These are phyloP conservation scores for Trichoderma aggressivum DNA, from an alignment of 2,329 filamentous ascomycete species.

Conservation along the genomic window DNA sequence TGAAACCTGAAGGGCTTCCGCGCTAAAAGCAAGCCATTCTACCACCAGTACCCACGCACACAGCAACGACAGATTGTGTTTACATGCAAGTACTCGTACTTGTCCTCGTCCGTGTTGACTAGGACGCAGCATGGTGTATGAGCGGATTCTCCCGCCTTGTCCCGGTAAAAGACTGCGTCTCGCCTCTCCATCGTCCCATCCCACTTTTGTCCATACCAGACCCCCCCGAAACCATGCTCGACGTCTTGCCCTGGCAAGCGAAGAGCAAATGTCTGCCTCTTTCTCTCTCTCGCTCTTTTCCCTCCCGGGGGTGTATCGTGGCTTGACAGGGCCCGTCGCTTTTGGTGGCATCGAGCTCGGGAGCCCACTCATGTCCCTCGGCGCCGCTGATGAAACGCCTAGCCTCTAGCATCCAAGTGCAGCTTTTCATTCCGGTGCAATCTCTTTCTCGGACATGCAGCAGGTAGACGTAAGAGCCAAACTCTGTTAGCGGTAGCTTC, in stretches of 20 bases:
- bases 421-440: neutral
- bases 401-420: neutral
- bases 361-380: constrained; percentile 1
- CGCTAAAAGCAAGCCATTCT: constrained; percentile 3
- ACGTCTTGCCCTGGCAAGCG: neutral
- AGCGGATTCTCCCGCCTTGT: neutral
- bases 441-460: constrained; percentile 4
- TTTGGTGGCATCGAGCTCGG: neutral
- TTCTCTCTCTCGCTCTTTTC: neutral
- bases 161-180: neutral
- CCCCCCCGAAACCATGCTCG: neutral
- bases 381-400: constrained; percentile 14
- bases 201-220: constrained; percentile 1
- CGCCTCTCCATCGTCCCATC: neutral
- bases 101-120: neutral
- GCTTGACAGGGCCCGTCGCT: neutral
- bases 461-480: neutral
- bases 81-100: neutral
- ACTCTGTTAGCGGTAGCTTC: constrained; percentile 6
- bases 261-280: neutral
- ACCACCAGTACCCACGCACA: neutral
- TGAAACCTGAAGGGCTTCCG: neutral
- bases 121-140: neutral
- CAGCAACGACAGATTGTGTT: neutral
- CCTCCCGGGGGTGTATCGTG: neutral